phyloP scores from a whole-genome alignment of 176 grass and related monocot species.

The Phoenix roebelenii region DNA sequence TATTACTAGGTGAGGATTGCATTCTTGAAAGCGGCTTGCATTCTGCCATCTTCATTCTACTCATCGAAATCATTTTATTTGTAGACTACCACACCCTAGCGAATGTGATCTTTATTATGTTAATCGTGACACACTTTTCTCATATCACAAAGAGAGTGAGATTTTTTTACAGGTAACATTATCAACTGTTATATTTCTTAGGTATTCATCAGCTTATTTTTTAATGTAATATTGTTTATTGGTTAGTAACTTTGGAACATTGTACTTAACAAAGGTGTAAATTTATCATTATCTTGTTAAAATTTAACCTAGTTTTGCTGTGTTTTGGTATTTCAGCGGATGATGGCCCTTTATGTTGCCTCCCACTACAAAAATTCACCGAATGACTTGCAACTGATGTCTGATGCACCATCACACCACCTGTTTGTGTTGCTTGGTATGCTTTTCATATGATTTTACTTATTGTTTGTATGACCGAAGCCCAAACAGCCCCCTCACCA shows the following conservation, averaged over 20 bases:
- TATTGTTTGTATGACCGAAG: too few relatives aligned
- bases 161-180: slow-evolving; percentile 76
- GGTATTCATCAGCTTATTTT: too few relatives aligned
- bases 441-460: neutral
- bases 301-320: slow-evolving; percentile 9
- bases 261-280: too few relatives aligned
- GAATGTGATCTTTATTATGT: slow-evolving; percentile 94
- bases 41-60: too few relatives aligned
- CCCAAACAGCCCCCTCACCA: too few relatives aligned
- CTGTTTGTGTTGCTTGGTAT: slow-evolving; percentile 98
- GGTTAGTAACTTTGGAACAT: too few relatives aligned
- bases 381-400: slow-evolving; percentile 98
- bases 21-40: neutral
- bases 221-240: too few relatives aligned
- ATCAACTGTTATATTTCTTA: too few relatives aligned
- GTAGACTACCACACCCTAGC: slow-evolving; percentile 61
- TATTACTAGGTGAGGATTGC: slow-evolving; percentile 62
- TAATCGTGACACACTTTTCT: slow-evolving; percentile 94
- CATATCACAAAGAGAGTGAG: slow-evolving; percentile 91
- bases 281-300: neutral
- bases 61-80: neutral
- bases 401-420: slow-evolving; percentile 92
- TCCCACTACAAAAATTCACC: slow-evolving; percentile 99
- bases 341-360: slow-evolving; percentile 99
- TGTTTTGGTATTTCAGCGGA: slow-evolving; percentile 56